Conservation (phyloP, 176 grass and related monocot genomes). For the Carex littledalei region DNA sequence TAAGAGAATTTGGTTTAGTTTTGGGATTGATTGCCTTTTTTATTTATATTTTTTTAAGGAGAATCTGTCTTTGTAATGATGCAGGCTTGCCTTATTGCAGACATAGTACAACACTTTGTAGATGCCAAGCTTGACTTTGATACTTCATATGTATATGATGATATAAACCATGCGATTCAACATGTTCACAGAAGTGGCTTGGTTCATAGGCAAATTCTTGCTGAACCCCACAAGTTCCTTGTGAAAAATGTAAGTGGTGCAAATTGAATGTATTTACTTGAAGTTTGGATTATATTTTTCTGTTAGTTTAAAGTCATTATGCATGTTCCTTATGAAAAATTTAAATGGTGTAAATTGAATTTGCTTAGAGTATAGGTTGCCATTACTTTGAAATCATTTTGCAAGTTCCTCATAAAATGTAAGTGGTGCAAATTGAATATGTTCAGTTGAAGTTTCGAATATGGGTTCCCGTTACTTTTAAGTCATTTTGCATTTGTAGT, state of each 20-base stretch:
- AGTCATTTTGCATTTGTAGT: neutral
- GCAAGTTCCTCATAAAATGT: neutral
- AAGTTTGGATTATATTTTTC: neutral
- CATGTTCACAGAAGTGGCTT: constrained; percentile 93
- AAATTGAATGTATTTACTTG: neutral
- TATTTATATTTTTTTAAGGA: constrained; percentile 24
- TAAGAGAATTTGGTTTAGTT: neutral
- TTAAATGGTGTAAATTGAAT: neutral
- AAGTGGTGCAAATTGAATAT: neutral
- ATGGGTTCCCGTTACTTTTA: neutral
- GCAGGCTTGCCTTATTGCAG: constrained; percentile 93
- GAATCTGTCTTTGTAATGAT: constrained; percentile 29
- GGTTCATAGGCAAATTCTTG: constrained; percentile 75
- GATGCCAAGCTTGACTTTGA: constrained; percentile 96
- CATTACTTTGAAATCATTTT: neutral
- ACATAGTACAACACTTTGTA: constrained; percentile 90
- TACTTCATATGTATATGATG: constrained; percentile 87
- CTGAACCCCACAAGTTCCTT: constrained; percentile 80
- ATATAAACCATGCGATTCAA: constrained; percentile 90
- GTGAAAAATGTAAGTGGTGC: constrained; percentile 68
- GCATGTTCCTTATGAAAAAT: neutral
- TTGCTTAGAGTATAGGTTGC: neutral
- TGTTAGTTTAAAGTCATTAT: neutral
- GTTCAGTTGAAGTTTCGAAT: neutral
- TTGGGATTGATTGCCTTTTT: neutral